These are phyloP conservation scores for Vachellia pachyceras DNA, from an alignment of 306 rosid species.

Conservation along the genomic window DNA sequence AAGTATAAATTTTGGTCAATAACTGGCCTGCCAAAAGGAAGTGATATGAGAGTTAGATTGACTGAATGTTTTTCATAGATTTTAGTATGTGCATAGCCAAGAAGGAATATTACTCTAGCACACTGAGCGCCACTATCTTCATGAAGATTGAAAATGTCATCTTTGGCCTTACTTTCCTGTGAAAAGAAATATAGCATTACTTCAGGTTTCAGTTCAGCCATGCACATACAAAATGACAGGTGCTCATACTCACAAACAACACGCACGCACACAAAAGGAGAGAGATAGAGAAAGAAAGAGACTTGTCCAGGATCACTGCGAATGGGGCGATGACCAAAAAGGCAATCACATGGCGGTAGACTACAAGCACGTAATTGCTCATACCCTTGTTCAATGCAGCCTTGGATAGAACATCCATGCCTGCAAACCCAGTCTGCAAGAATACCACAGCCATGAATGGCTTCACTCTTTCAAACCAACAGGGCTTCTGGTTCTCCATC, in stretches of 20 bases:
- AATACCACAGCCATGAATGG: slow-evolving; percentile 74
- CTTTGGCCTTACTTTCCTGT: slow-evolving; percentile 85
- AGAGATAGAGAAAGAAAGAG: slow-evolving; percentile 3
- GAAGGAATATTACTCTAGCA: slow-evolving; percentile 69
- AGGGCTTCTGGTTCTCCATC: slow-evolving; percentile 40
- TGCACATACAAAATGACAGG: background rate
- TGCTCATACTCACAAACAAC: background rate
- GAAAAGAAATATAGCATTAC: background rate
- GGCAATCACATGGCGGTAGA: slow-evolving; percentile 86
- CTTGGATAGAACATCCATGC: slow-evolving; percentile 80
- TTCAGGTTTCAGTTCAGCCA: slow-evolving; percentile 9
- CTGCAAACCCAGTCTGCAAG: slow-evolving; percentile 80
- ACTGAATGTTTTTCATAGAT: background rate
- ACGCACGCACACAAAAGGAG: background rate
- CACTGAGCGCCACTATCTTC: slow-evolving; percentile 65
- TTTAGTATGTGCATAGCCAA: background rate
- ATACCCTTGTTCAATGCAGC: slow-evolving; percentile 90
- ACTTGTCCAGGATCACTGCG: slow-evolving; percentile 77
- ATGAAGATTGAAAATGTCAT: slow-evolving; percentile 81
- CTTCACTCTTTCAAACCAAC: slow-evolving; percentile 48
- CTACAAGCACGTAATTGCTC: slow-evolving; percentile 89
- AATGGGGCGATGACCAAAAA: slow-evolving; percentile 70
- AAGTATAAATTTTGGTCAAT: slow-evolving; percentile 85
- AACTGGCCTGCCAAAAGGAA: slow-evolving; percentile 74
- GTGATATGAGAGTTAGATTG: background rate